These are phyloP conservation scores for Myrica gale DNA, from an alignment of 306 rosid species.

Conservation along the genomic window DNA sequence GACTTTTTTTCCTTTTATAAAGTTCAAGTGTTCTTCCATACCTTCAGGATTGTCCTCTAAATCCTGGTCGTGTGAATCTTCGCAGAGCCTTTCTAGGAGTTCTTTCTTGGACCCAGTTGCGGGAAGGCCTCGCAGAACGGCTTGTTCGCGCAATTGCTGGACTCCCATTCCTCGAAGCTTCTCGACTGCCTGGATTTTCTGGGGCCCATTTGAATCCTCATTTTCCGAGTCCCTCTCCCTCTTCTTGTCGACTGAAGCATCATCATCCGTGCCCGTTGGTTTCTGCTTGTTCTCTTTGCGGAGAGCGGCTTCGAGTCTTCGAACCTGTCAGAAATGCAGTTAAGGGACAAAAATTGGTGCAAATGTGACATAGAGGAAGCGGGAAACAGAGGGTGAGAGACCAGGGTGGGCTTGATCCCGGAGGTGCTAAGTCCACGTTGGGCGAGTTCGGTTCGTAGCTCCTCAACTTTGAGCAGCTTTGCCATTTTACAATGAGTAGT, in stretches of 20 bases:
- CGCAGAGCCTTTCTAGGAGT: slow-evolving; percentile 40
- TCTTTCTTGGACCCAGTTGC: slow-evolving; percentile 44
- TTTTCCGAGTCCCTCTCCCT: slow-evolving; percentile 42
- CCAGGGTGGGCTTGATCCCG: slow-evolving; percentile 77
- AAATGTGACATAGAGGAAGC: not conserved
- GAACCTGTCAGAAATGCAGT: slow-evolving; percentile 42
- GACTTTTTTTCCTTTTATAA: no score
- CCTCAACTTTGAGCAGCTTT: slow-evolving; percentile 63
- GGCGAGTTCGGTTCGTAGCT: slow-evolving; percentile 60
- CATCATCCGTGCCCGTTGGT: slow-evolving; percentile 8
- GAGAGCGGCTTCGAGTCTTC: slow-evolving; percentile 57
- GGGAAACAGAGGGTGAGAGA: not conserved
- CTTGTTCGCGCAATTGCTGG: slow-evolving; percentile 43
- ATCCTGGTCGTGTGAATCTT: slow-evolving; percentile 25
- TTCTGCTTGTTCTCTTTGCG: slow-evolving; percentile 38
- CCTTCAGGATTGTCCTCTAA: slow-evolving; percentile 28
- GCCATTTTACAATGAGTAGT: slow-evolving; percentile 44
- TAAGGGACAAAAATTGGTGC: not conserved
- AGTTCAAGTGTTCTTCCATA: slow-evolving; percentile 5
- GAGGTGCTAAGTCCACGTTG: slow-evolving; percentile 66
- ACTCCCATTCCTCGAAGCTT: slow-evolving; percentile 39
- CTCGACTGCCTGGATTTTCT: slow-evolving; percentile 39
- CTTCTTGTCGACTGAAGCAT: slow-evolving; percentile 36
- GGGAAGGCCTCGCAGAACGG: slow-evolving; percentile 37
- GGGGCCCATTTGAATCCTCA: slow-evolving; percentile 26